Evolutionary conservation across 2,329 filamentous ascomycete genomes (phyloP), one percentile per base, ranked within the genome.

Genomic region (Talaromyces verruculosus): DNA sequence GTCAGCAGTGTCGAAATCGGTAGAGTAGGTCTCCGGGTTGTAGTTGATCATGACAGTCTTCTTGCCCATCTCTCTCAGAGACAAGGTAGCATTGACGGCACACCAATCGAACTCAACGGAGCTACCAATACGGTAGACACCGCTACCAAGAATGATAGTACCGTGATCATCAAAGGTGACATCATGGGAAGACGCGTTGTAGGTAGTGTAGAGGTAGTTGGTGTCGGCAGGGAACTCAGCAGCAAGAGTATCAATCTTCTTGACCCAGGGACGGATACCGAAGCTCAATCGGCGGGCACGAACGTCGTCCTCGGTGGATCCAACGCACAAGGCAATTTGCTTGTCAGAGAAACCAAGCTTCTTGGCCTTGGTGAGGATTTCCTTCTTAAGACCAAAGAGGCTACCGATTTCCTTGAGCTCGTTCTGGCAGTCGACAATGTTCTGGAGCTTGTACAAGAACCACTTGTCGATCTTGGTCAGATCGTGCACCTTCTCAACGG

Each of bases 51-150:
- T 96, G 66, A 97, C 88, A 35, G 95, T 98, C 88, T 97, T 97
- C 84, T 97, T 91, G 71, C 93, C 93, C 84, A 96, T 92, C 68
- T 89, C 84, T 73, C 89, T 88, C 69, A 98, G 85, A 49, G 92
- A 91, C 68, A 92, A 85, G 11, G 93, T 93, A 69, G 93, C 91
- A 74, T 93, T 95, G 68, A 97, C 93, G 69, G 93, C 93, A 78
- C 94, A 98, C 94, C 94, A 98, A 81, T 99, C 94, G 76, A 99
- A 99, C 80, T 99, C 95, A 62, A 99, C 95, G 6, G 93, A 97
- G 81, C 90, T 94, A 74, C 95, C 95, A 76, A 98, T 99, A 77
- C 95, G 89, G 86, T 99, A 99, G 25, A 98, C 95, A 80, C 95
- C 95, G 76, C 90, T 94, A 67, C 95, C 95, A 15, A 99, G 87